A percentile compares a stretch with the other conserved stretches of the same genome.
Evolutionary conservation across 2,329 filamentous ascomycete genomes (phyloP).

Genomic region (Colletotrichum cereale): DNA sequence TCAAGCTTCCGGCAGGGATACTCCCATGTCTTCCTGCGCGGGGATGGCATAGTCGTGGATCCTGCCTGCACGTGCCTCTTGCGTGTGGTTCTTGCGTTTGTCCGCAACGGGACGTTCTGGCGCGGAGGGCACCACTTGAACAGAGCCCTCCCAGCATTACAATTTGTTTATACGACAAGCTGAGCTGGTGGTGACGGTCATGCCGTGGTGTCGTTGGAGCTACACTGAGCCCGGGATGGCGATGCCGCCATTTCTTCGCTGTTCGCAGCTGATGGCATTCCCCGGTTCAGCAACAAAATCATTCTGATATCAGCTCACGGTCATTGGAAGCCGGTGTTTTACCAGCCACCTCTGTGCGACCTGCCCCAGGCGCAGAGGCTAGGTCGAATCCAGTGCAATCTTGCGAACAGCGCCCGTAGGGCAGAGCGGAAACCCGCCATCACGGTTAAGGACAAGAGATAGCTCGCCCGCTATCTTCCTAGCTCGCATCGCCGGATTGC

Average conservation of each 20-base stretch:
- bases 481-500: conserved; percentile 1
- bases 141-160: background rate
- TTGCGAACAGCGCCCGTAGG: conserved; percentile 18
- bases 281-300: background rate
- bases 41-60: conserved; percentile 30
- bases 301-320: background rate
- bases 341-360: background rate
- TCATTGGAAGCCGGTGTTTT: background rate
- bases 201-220: background rate
- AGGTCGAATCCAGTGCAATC: conserved; percentile 11
- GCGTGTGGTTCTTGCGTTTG: no score
- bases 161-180: background rate
- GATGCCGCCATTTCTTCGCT: background rate
- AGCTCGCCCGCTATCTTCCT: conserved; percentile 1
- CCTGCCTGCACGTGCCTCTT: conserved; percentile 11
- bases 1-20: conserved; percentile 17
- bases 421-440: conserved; percentile 27
- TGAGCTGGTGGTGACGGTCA: background rate
- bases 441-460: conserved; percentile 8
- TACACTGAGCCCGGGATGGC: background rate
- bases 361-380: background rate
- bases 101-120: conserved; percentile 1
- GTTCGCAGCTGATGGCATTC: background rate
- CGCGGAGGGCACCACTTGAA: background rate
- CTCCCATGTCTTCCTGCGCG: conserved; percentile 3